These are phyloP conservation scores for Aspergillus nomiae DNA, from an alignment of 2,329 filamentous ascomycete genomes.

Conservation along the genomic window DNA sequence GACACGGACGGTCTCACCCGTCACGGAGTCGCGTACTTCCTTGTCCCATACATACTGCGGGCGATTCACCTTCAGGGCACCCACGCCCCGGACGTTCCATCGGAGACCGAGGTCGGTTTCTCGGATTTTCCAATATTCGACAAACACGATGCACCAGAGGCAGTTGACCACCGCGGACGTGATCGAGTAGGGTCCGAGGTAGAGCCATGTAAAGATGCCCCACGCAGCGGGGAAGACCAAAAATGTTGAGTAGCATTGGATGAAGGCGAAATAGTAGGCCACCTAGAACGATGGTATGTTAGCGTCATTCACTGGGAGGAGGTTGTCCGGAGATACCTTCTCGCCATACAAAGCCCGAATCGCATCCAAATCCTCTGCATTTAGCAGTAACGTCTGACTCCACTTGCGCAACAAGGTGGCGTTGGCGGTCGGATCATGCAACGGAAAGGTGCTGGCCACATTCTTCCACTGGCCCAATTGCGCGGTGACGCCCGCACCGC, in stretches of 20 bases:
- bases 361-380: constrained; percentile 68
- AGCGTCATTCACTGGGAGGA: background rate
- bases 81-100: constrained; percentile 87
- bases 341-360: constrained; percentile 79
- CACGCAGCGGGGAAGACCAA: constrained; percentile 78
- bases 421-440: constrained; percentile 78
- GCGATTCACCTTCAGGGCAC: constrained; percentile 74
- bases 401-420: constrained; percentile 73
- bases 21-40: constrained; percentile 75
- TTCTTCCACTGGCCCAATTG: constrained; percentile 70
- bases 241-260: constrained; percentile 87
- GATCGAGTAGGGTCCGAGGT: constrained; percentile 82
- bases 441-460: constrained; percentile 63
- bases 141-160: constrained; percentile 86
- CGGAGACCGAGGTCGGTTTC: constrained; percentile 82
- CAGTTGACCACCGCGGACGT: constrained; percentile 77
- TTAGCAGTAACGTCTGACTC: constrained; percentile 65
- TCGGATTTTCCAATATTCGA: constrained; percentile 95
- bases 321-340: constrained; percentile 45
- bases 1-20: constrained; percentile 73
- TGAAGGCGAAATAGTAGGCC: constrained; percentile 93
- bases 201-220: constrained; percentile 74
- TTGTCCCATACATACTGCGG: constrained; percentile 78
- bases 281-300: constrained; percentile 52
- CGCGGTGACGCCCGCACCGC: constrained; percentile 75